phyloP scores from a whole-genome alignment of 2,329 filamentous ascomycete species.

The Diaporthe destruens region DNA sequence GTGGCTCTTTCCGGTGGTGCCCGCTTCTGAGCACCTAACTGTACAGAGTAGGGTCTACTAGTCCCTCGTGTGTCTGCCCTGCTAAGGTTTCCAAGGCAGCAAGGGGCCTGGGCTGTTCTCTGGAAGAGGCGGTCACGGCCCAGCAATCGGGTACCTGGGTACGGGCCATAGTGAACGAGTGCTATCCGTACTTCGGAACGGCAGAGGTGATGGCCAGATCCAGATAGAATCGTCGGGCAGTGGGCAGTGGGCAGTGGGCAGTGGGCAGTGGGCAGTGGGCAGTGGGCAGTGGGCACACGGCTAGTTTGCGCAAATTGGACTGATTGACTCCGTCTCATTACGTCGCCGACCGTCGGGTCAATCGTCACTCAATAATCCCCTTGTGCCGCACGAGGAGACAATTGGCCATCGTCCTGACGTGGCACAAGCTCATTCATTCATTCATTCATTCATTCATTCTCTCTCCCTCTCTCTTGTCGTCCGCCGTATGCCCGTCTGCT shows the following conservation, averaged over 20 bases:
- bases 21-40: not conserved
- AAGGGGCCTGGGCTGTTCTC: not conserved
- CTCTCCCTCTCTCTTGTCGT: not conserved
- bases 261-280: too few relatives aligned
- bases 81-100: conserved; percentile 11
- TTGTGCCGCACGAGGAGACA: conserved; percentile 6
- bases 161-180: not conserved
- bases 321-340: conserved; percentile 26
- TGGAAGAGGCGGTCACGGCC: conserved; percentile 23
- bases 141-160: not conserved
- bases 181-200: conserved; percentile 12
- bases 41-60: too few relatives aligned
- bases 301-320: conserved; percentile 30
- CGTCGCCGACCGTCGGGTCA: conserved; percentile 27
- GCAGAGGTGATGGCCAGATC: not conserved
- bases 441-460: conserved; percentile 9
- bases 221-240: conserved; percentile 1
- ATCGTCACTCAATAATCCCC: conserved; percentile 24
- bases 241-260: too few relatives aligned
- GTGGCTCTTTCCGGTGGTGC: conserved; percentile 12
- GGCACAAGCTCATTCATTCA: conserved; percentile 36
- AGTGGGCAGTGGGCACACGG: not conserved
- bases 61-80: not conserved
- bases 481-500: not conserved
- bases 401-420: conserved; percentile 29